Evolutionary conservation across 1,284 basidiomycete species (phyloP), one percentile per base, ranked within the genome.

Genomic region (Golubevia pallescens): DNA sequence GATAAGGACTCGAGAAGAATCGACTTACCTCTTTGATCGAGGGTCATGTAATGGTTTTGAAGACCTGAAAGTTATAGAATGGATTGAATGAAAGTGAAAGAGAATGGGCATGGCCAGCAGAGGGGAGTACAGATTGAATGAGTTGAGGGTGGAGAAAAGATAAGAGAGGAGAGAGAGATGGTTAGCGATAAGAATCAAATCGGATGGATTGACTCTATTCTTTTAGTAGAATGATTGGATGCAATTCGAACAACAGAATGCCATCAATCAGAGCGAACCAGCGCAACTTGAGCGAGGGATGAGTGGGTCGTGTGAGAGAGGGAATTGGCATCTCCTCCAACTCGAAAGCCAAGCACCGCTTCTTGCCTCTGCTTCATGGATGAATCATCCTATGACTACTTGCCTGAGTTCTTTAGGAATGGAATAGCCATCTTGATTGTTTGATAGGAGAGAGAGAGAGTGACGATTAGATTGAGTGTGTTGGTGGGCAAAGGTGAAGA

Each of bases 11-110:
- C 5, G 42, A 32, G 14, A 38, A 21, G 4, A 6, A 3, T 19
- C 16, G 16, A 24, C 75, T 77, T 73, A 53, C 75, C 77, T 19
- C 76, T 68, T 70, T 80, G 77, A 73, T 78, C 76, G 34, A 80
- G 77, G 68, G 70, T 58, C 62, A 75, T 72, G 74, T 80, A 80
- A 19, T 70, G 71, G 67, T 68, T 73, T 64, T 73, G 60, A 65
- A 79, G 74, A 67, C 68, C 75, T 71, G 64, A 56, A 56, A 32
- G 54, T 6, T 2, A 56, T 5, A 21, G 54, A 56, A 32, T 21
- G 20, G 54, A 13, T 28, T 6, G 54, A 13, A 7, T 28, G 54
- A 56, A 13, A 13, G 54, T 28, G 54, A 7, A n/a, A n/a, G n/a
- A n/a, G n/a, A n/a, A n/a, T n/a, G n/a, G n/a, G n/a, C n/a, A n/a